Evolutionary conservation across 176 grass and related monocot genomes (phyloP).

Genomic region (Ananas comosus): DNA sequence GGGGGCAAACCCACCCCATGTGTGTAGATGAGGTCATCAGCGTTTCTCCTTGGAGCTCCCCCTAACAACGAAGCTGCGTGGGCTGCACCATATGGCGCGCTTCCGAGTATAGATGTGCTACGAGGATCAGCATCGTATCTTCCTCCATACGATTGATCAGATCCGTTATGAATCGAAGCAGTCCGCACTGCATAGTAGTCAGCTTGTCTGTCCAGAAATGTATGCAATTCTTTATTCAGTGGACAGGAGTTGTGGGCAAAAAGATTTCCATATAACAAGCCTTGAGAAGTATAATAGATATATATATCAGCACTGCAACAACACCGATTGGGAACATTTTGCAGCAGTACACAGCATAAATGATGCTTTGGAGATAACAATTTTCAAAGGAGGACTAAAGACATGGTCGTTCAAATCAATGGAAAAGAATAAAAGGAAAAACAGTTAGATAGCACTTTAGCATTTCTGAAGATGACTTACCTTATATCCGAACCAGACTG

Average conservation of each 20-base stretch:
- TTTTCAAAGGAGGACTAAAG: conserved; percentile 5
- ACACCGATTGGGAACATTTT: background rate
- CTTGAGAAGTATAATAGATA: background rate
- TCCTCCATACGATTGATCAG: conserved; percentile 54
- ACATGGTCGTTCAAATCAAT: conserved; percentile 2
- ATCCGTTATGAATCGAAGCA: conserved; percentile 54
- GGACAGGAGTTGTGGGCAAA: conserved; percentile 31
- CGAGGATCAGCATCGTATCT: conserved; percentile 64
- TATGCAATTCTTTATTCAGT: conserved; percentile 59
- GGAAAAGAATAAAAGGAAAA: conserved; percentile 11
- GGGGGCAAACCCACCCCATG: conserved; percentile 56
- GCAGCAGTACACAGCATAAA: background rate
- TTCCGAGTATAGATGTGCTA: conserved; percentile 58
- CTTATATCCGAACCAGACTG: conserved; percentile 69
- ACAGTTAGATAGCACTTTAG: conserved; percentile 4
- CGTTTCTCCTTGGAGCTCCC: conserved; percentile 67
- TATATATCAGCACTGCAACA: background rate
- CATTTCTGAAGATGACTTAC: conserved; percentile 26
- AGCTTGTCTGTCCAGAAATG: conserved; percentile 98
- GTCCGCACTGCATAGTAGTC: conserved; percentile 89
- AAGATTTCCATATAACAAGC: background rate
- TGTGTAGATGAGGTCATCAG: conserved; percentile 54
- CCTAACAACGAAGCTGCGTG: conserved; percentile 66
- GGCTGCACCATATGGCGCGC: conserved; percentile 63
- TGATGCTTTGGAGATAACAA: background rate